A percentile compares a stretch with the other conserved stretches of the same genome.
phyloP scores from a whole-genome alignment of 2,329 filamentous ascomycete genomes.

The Xylariaceae sp. region DNA sequence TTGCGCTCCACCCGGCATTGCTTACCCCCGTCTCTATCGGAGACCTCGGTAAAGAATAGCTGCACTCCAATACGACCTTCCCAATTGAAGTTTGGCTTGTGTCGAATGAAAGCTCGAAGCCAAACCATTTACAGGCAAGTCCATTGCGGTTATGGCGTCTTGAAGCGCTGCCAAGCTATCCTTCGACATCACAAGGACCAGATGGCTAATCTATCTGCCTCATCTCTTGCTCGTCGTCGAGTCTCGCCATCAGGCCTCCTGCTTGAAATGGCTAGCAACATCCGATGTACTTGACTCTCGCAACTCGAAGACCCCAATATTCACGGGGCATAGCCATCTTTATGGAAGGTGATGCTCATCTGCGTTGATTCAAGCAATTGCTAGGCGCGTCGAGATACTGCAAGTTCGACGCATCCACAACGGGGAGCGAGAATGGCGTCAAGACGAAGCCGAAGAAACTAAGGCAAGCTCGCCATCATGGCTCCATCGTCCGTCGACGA shows the following conservation, averaged over 20 bases:
- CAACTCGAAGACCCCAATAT: constrained; percentile 4
- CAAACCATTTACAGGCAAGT: background rate
- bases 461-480: background rate
- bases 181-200: background rate
- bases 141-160: too few species aligned
- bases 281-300: constrained; percentile 1
- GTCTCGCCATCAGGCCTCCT: constrained; percentile 2
- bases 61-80: constrained; percentile 15
- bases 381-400: background rate
- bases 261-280: constrained; percentile 14
- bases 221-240: background rate
- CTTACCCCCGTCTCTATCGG: too few species aligned
- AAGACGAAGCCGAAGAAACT: background rate
- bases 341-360: constrained; percentile 16
- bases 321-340: constrained; percentile 8
- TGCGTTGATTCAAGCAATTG: background rate
- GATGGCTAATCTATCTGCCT: background rate
- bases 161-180: background rate
- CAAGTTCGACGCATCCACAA: background rate
- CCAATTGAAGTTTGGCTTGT: constrained; percentile 7
- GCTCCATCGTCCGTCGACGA: background rate
- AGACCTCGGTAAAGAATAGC: too few species aligned
- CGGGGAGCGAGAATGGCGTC: background rate
- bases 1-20: too few species aligned
- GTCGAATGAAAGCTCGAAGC: background rate